A percentile compares a stretch with the other conserved stretches of the same genome.
Conservation (phyloP, 208 protist species). For the Angomonas ambiguus region DNA sequence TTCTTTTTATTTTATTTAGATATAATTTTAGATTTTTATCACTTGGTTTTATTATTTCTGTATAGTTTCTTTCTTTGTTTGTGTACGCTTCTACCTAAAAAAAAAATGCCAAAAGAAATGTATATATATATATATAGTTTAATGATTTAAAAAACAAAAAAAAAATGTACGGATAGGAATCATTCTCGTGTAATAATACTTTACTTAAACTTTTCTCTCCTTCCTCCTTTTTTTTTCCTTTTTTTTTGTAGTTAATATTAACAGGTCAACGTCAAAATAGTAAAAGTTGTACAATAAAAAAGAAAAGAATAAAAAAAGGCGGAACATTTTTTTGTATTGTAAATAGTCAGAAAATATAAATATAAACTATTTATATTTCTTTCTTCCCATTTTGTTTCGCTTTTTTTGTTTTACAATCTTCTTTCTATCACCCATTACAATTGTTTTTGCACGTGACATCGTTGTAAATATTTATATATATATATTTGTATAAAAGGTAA, state of each 20-base stretch:
- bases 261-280: too few species aligned
- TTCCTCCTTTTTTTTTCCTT: not conserved
- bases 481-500: constrained; percentile 2
- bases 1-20: constrained; percentile 12
- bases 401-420: constrained; percentile 16
- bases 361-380: too few species aligned
- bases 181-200: not conserved
- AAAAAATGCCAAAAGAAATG: too few species aligned
- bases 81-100: constrained; percentile 8
- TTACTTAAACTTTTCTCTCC: constrained; percentile 12
- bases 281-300: constrained; percentile 14
- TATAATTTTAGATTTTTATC: constrained; percentile 6
- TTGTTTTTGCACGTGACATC: too few species aligned
- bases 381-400: constrained; percentile 9
- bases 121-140: constrained; percentile 4
- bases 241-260: too few species aligned
- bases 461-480: too few species aligned
- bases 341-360: too few species aligned
- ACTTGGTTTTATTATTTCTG: constrained; percentile 9
- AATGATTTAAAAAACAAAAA: constrained; percentile 12
- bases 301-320: constrained; percentile 19
- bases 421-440: too few species aligned
- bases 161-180: not conserved
- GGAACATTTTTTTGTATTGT: constrained; percentile 16
- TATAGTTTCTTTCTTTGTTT: constrained; percentile 16